Evolutionary conservation across 768 basidiomycete genomes (phyloP), one percentile per base, ranked within the genome.

Genomic region (Xerocomellus amylosporus): DNA sequence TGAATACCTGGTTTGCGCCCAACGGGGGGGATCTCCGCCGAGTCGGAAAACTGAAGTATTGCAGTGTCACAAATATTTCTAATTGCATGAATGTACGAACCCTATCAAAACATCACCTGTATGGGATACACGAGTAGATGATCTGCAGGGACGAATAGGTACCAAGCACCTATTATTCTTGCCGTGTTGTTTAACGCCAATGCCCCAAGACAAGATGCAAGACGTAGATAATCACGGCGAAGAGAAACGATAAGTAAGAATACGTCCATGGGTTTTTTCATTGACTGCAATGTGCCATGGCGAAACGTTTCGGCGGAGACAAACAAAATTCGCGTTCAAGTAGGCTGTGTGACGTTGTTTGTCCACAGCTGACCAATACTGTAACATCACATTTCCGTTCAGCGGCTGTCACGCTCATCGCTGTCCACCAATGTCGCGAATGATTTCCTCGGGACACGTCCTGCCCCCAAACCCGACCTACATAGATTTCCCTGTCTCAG

Each of bases 161-260:
- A 59, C 49, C 14, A 45, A 45, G 59, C 61, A 64, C 60, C 13
- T 36, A 36, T 77, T 52, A 10, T 46, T 87, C 60, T 87, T 55
- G 84, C 84, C 83, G 77, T 69, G 80, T 77, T 63, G 85, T 87
- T 87, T 87, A 87, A 85, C 85, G 78, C 72, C 79, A 68, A 69
- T 73, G 77, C 80, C 74, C 73, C 74, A 58, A 45, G 46, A 62
- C 43, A 54, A 71, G 30, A 43, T 59, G 75, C 77, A 76, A 72
- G 77, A 76, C 78, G 83, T 83, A 80, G 84, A 86, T 86, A 84
- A 74, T 76, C 77, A 66, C 77, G 83, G 83, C 80, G 51, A 53
- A 45, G 26, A 45, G 8, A 42, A 33, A 30, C n/a, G 8, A 26
- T 22, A 33, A 7, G 4, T 22, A 33, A 7, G 4, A 49, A 33